Conservation (phyloP, 208 protist genomes). For the Trypanosoma boissoni region DNA sequence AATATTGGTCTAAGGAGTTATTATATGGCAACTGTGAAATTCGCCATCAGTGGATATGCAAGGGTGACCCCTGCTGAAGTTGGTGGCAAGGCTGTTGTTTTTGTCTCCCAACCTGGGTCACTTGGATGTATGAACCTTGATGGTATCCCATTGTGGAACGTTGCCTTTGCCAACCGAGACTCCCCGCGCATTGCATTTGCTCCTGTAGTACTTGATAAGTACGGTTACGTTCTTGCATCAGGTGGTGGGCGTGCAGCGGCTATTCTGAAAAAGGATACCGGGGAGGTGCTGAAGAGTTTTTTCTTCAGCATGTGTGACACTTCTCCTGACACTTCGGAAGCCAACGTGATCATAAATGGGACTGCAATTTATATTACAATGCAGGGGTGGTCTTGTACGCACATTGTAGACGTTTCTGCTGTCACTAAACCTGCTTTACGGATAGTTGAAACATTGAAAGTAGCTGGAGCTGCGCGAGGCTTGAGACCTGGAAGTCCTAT, state of each 20-base stretch:
- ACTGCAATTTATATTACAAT: slow-evolving; percentile 19
- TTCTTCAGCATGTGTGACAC: slow-evolving; percentile 9
- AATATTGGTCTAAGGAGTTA: slow-evolving; percentile 1
- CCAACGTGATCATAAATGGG: slow-evolving; percentile 14
- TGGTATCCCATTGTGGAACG: slow-evolving; percentile 18
- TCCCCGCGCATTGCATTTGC: background rate
- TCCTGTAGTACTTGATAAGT: slow-evolving; percentile 17
- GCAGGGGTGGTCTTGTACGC: slow-evolving; percentile 14
- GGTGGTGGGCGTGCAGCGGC: slow-evolving; percentile 13
- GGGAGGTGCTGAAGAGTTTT: background rate
- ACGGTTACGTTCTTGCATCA: slow-evolving; percentile 12
- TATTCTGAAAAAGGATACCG: slow-evolving; percentile 19
- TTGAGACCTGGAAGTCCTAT: slow-evolving; percentile 1
- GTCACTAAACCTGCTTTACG: background rate
- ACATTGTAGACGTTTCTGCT: slow-evolving; percentile 16
- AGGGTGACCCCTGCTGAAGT: background rate
- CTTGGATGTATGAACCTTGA: slow-evolving; percentile 7
- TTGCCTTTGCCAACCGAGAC: background rate
- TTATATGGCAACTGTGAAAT: background rate
- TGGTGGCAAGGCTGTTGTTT: background rate
- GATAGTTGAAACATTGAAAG: slow-evolving; percentile 4
- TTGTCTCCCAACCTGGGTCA: slow-evolving; percentile 11
- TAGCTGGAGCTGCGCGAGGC: background rate
- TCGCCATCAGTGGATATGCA: slow-evolving; percentile 1
- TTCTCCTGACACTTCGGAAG: background rate